phyloP scores from a whole-genome alignment of 257 asterid species.

The Thymus mandschuricus region DNA sequence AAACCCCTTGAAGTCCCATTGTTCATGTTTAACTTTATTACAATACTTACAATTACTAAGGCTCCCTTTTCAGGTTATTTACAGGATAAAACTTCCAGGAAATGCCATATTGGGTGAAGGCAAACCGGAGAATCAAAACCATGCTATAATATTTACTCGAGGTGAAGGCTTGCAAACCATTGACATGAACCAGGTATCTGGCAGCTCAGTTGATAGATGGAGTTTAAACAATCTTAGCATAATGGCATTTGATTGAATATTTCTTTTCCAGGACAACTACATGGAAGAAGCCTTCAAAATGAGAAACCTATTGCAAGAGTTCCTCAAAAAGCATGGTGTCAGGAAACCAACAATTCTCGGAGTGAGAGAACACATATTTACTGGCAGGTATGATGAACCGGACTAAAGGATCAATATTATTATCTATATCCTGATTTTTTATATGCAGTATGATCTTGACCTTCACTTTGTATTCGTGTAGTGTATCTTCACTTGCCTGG shows the following conservation, averaged over 20 bases:
- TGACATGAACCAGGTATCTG: slow-evolving; percentile 92
- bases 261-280: slow-evolving; percentile 73
- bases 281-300: slow-evolving; percentile 98
- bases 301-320: slow-evolving; percentile 94
- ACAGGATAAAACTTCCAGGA: slow-evolving; percentile 92
- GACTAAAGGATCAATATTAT: slow-evolving; percentile 22
- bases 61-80: slow-evolving; percentile 63
- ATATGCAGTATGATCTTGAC: slow-evolving; percentile 26
- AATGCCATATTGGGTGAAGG: slow-evolving; percentile 93
- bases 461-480: slow-evolving; percentile 38
- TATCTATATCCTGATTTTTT: slow-evolving; percentile 19
- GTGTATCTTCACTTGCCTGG: slow-evolving; percentile 99
- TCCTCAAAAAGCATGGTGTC: slow-evolving; percentile 80
- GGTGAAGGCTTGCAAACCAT: slow-evolving; percentile 99
- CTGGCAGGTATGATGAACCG: slow-evolving; percentile 70
- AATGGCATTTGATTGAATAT: slow-evolving; percentile 23
- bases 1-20: slow-evolving; percentile 4
- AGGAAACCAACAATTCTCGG: slow-evolving; percentile 94
- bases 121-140: slow-evolving; percentile 97
- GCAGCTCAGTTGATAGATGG: slow-evolving; percentile 18
- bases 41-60: slow-evolving; percentile 18
- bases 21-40: not conserved
- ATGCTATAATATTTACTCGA: slow-evolving; percentile 93
- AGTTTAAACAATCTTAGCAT: slow-evolving; percentile 9
- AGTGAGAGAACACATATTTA: slow-evolving; percentile 93